phyloP scores from a whole-genome alignment of 2,329 filamentous ascomycete species.

The Hysterium pulicare region DNA sequence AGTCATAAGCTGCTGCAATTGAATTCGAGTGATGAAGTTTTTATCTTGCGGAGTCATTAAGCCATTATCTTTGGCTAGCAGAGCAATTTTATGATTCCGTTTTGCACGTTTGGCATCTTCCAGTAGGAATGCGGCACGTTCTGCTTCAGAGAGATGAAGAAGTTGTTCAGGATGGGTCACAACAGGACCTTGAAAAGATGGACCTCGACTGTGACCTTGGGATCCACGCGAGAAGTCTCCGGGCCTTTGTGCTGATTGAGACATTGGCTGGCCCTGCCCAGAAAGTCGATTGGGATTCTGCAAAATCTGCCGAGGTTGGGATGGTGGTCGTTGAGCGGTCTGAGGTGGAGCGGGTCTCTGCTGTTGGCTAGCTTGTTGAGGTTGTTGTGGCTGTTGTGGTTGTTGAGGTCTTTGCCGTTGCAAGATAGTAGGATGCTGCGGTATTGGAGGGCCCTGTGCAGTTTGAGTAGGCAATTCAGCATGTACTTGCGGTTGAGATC shows the following conservation, averaged over 20 bases:
- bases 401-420: constrained; percentile 30
- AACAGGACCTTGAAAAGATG: constrained; percentile 50
- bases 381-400: constrained; percentile 3
- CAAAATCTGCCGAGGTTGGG: constrained; percentile 66
- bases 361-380: constrained; percentile 20
- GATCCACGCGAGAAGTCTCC: constrained; percentile 8
- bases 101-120: constrained; percentile 95
- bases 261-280: constrained; percentile 40
- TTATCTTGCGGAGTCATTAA: constrained; percentile 99
- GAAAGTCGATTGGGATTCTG: constrained; percentile 70
- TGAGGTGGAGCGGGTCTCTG: constrained; percentile 26
- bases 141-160: constrained; percentile 74
- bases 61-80: constrained; percentile 89
- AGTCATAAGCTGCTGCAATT: constrained; percentile 91
- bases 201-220: constrained; percentile 39
- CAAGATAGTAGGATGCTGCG: constrained; percentile 31
- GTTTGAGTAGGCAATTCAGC: constrained; percentile 42
- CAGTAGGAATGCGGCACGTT: constrained; percentile 77
- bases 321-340: constrained; percentile 39
- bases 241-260: constrained; percentile 16
- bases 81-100: constrained; percentile 95
- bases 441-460: constrained; percentile 22
- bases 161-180: constrained; percentile 70
- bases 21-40: constrained; percentile 97
- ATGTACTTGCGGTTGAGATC: constrained; percentile 43